Conservation (phyloP, 176 grass and related monocot genomes). For the Triticum dicoccoides region DNA sequence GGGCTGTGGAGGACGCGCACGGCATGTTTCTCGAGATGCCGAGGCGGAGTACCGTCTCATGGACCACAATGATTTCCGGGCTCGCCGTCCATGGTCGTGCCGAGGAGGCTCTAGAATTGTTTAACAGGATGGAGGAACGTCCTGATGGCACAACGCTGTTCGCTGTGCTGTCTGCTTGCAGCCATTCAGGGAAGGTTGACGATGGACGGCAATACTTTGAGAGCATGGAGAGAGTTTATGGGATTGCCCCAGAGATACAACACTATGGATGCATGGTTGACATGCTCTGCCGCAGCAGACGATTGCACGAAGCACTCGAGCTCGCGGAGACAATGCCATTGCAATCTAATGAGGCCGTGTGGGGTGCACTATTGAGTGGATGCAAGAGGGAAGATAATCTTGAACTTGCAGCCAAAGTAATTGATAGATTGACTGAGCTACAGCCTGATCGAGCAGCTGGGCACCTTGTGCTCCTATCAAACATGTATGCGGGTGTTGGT, state of each 20-base stretch:
- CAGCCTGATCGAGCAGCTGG: constrained; percentile 46
- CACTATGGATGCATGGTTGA: constrained; percentile 79
- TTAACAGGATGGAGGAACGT: constrained; percentile 39
- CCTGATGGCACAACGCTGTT: constrained; percentile 53
- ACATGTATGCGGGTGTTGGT: constrained; percentile 43
- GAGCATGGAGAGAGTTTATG: constrained; percentile 51
- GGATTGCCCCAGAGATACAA: constrained; percentile 50
- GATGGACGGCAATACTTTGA: constrained; percentile 52
- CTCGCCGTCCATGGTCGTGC: constrained; percentile 45
- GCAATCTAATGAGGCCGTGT: constrained; percentile 37
- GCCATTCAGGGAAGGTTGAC: constrained; percentile 41
- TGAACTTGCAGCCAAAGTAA: constrained; percentile 44
- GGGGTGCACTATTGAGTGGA: constrained; percentile 55
- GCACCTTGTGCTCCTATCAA: constrained; percentile 56
- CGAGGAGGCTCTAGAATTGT: constrained; percentile 53
- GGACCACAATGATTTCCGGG: constrained; percentile 75
- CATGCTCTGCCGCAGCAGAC: constrained; percentile 52
- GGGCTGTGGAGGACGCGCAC: constrained; percentile 44
- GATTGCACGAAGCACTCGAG: constrained; percentile 42
- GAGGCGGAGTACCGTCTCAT: constrained; percentile 51
- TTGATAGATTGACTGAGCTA: constrained; percentile 38
- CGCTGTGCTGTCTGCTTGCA: constrained; percentile 50
- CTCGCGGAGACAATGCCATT: constrained; percentile 57
- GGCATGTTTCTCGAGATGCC: constrained; percentile 56
- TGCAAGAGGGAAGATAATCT: constrained; percentile 55